Evolutionary conservation across 2,329 filamentous ascomycete genomes (phyloP).

Genomic region (Pseudogymnoascus sp.): DNA sequence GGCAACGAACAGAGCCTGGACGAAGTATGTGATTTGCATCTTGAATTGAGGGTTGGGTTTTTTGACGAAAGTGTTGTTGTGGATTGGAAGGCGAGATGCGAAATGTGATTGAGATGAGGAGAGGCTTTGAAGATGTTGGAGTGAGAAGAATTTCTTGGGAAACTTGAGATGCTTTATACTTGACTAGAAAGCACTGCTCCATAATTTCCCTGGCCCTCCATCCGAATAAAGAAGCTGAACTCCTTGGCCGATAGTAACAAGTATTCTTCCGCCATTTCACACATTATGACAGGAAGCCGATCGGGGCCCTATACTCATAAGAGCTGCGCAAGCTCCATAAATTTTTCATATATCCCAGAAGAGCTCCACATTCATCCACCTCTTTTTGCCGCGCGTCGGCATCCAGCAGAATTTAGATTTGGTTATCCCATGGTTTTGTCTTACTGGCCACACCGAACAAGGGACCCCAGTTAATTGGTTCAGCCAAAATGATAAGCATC

Average conservation of each 20-base stretch:
- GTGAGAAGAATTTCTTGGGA: background rate
- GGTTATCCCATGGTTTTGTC: background rate
- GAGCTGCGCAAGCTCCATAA: background rate
- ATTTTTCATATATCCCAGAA: constrained; percentile 1
- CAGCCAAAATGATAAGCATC: background rate
- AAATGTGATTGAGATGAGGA: background rate
- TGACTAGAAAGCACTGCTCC: background rate
- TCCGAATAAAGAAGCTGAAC: background rate
- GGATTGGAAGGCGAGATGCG: background rate
- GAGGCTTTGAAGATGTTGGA: background rate
- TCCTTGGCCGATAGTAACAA: background rate
- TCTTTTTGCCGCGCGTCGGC: background rate
- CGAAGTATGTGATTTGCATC: background rate
- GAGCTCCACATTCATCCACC: background rate
- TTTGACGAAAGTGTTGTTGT: background rate
- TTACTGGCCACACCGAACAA: background rate
- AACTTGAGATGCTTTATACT: background rate
- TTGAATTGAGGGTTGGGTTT: background rate
- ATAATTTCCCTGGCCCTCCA: background rate
- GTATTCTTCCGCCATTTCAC: background rate
- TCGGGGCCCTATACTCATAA: background rate
- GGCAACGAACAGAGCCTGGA: background rate
- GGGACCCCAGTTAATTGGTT: background rate
- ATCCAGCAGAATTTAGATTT: background rate
- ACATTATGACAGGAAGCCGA: background rate